These are phyloP conservation scores for Xerocomellus amylosporus DNA, from an alignment of 768 basidiomycete species.

Conservation along the genomic window DNA sequence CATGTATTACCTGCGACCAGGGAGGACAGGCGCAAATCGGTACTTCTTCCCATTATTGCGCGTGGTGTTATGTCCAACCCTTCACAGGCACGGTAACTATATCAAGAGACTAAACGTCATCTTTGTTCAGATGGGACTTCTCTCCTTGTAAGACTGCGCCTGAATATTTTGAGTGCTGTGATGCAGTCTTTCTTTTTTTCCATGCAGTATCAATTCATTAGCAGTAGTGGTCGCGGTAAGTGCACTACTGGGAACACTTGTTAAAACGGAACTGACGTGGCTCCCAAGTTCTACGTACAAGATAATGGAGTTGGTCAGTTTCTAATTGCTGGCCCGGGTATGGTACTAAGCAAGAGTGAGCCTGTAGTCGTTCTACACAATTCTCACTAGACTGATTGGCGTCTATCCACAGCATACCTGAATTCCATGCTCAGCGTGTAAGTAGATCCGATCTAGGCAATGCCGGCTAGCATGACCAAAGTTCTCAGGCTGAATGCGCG, in stretches of 20 bases:
- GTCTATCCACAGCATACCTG: constrained; percentile 11
- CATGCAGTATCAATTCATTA: constrained; percentile 8
- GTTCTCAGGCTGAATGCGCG: constrained; percentile 15
- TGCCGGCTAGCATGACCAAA: background rate
- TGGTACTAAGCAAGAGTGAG: constrained; percentile 19
- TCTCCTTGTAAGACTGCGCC: constrained; percentile 12
- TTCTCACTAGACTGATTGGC: background rate
- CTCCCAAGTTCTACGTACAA: constrained; percentile 19
- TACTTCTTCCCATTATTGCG: background rate
- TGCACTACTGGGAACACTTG: background rate
- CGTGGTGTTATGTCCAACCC: background rate
- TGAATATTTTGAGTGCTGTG: background rate
- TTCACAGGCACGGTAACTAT: constrained; percentile 4
- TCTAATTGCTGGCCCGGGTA: constrained; percentile 10
- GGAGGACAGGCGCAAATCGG: constrained; percentile 12
- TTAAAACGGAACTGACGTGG: background rate
- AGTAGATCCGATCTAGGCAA: background rate
- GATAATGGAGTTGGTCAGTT: background rate
- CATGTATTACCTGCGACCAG: background rate
- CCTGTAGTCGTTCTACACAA: background rate
- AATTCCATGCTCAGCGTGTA: constrained; percentile 29
- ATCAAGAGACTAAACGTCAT: constrained; percentile 13
- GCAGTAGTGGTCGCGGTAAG: constrained; percentile 13
- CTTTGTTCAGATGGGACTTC: constrained; percentile 21
- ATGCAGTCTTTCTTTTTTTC: background rate